Evolutionary conservation across 805 yeast genomes (phyloP).

Genomic region (Lipomyces anomalus): DNA sequence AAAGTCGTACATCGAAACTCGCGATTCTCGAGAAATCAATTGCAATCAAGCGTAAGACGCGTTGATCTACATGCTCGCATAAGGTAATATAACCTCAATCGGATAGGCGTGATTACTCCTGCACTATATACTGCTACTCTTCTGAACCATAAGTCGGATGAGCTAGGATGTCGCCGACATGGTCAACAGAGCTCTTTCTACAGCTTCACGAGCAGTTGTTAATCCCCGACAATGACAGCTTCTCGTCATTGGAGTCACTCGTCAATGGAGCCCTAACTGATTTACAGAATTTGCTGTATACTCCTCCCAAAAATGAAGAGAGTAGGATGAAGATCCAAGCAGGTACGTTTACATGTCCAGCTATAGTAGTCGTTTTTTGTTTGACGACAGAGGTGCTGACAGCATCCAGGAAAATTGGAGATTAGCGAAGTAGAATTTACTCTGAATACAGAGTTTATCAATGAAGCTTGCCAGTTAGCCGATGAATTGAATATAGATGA

Average conservation of each 20-base stretch:
- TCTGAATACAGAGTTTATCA: constrained; percentile 60
- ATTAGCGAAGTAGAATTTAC: constrained; percentile 53
- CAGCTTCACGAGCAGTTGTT: constrained; percentile 6
- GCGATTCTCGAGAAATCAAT: too few relatives aligned
- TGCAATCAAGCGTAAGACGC: too few relatives aligned
- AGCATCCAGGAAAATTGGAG: constrained; percentile 37
- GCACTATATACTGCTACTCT: too few relatives aligned
- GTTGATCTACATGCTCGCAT: too few relatives aligned
- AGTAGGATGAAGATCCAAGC: constrained; percentile 32
- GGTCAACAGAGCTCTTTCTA: constrained; percentile 22
- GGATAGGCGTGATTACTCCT: too few relatives aligned
- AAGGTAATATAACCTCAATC: too few relatives aligned
- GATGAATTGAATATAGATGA: constrained; percentile 75
- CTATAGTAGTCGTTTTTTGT: neutral
- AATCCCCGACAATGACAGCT: constrained; percentile 3
- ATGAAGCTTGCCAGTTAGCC: constrained; percentile 51
- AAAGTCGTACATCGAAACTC: too few relatives aligned
- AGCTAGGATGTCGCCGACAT: constrained; percentile 1
- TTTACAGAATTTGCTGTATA: constrained; percentile 32
- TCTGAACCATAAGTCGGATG: too few relatives aligned
- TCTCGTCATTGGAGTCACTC: neutral
- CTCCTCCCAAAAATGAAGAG: constrained; percentile 36
- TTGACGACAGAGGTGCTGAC: neutral
- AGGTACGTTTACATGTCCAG: constrained; percentile 22
- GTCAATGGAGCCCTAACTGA: constrained; percentile 28